Evolutionary conservation across 345 rosid genomes (phyloP).

Genomic region (Zanthoxylum bungeanum): DNA sequence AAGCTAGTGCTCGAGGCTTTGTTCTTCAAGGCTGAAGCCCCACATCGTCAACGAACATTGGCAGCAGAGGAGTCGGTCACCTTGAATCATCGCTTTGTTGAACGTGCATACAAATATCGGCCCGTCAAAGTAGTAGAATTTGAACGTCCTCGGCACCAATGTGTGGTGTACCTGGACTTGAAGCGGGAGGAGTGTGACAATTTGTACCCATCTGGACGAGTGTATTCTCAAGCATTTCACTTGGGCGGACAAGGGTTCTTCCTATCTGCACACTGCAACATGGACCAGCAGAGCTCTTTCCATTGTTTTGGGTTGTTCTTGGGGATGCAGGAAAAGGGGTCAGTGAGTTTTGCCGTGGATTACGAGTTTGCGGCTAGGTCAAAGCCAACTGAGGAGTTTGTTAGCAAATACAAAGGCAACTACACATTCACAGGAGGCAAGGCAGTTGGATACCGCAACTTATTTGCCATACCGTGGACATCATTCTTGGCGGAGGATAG

Average conservation of each 20-base stretch:
- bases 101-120: conserved; percentile 94
- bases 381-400: conserved; percentile 70
- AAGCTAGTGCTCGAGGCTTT: conserved; percentile 97
- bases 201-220: conserved; percentile 86
- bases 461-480: conserved; percentile 78
- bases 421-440: conserved; percentile 96
- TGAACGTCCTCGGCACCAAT: conserved; percentile 89
- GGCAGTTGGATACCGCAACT: conserved; percentile 96
- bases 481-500: conserved; percentile 84
- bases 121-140: conserved; percentile 98
- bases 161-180: conserved; percentile 92
- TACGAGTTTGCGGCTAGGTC: conserved; percentile 92
- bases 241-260: conserved; percentile 99
- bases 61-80: conserved; percentile 77
- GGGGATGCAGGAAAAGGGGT: conserved; percentile 99
- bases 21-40: conserved; percentile 99
- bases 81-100: conserved; percentile 69
- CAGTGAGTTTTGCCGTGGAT: conserved; percentile 89
- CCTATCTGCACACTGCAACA: conserved; percentile 96
- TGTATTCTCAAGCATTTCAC: conserved; percentile 97
- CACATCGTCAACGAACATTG: conserved; percentile 77
- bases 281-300: conserved; percentile 98
- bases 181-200: conserved; percentile 84
- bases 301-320: conserved; percentile 93
- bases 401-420: conserved; percentile 92